Percentiles rank a stretch among this genome's conserved stretches.
Conservation (phyloP, 2,329 filamentous ascomycete species). For the Epichloe gansuensis region DNA sequence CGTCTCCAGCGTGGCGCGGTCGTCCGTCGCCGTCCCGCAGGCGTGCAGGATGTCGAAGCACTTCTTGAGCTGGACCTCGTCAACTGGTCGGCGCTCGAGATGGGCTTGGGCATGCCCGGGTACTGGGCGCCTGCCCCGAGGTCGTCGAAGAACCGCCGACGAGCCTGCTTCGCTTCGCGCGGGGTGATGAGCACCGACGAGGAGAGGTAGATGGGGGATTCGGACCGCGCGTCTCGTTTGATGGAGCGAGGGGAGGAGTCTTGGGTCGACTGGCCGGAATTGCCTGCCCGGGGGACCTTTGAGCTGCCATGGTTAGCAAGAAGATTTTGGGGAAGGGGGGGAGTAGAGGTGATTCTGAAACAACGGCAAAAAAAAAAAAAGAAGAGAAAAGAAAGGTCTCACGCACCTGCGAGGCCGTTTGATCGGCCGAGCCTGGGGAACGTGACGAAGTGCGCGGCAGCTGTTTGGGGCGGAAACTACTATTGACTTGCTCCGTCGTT, state of each 20-base stretch:
- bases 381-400: no score
- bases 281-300: background rate
- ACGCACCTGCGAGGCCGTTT: no score
- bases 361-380: no score
- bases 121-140: slow-evolving; percentile 12
- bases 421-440: no score
- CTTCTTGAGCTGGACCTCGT: slow-evolving; percentile 15
- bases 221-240: slow-evolving; percentile 2
- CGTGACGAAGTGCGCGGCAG: no score
- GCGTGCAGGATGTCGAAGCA: slow-evolving; percentile 22
- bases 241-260: background rate
- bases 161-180: slow-evolving; percentile 1
- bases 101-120: slow-evolving; percentile 9
- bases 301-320: background rate
- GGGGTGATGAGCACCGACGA: background rate
- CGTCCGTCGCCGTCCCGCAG: slow-evolving; percentile 16
- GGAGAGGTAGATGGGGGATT: slow-evolving; percentile 10
- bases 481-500: no score
- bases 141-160: slow-evolving; percentile 13
- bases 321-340: no score
- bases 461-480: no score
- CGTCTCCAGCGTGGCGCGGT: slow-evolving; percentile 9
- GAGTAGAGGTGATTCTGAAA: no score
- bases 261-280: background rate
- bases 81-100: slow-evolving; percentile 15